These are phyloP conservation scores for Mycena leptocephala DNA, from an alignment of 768 basidiomycete genomes.

Conservation along the genomic window DNA sequence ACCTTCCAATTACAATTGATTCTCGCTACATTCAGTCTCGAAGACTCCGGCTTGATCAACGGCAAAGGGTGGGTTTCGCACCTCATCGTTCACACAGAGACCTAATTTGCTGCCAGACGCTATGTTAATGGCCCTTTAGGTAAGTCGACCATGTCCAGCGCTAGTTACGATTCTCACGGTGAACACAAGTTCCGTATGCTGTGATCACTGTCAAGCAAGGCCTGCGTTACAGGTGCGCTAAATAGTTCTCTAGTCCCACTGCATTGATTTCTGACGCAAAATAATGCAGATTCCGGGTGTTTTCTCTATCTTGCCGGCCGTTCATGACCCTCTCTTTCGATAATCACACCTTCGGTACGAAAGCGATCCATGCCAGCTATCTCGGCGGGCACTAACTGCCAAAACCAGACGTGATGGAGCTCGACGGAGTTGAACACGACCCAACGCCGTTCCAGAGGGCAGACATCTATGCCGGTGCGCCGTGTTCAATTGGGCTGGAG, in stretches of 20 bases:
- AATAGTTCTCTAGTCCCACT: background rate
- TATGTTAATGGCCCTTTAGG: slow-evolving; percentile 57
- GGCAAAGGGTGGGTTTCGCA: slow-evolving; percentile 43
- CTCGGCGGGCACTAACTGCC: background rate
- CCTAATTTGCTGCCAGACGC: slow-evolving; percentile 46
- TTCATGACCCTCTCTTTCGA: slow-evolving; percentile 57
- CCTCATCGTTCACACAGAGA: slow-evolving; percentile 32
- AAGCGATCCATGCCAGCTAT: background rate
- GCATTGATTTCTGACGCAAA: background rate
- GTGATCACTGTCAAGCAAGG: slow-evolving; percentile 59
- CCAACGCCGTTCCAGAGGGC: slow-evolving; percentile 57
- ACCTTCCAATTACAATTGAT: background rate
- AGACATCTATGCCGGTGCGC: slow-evolving; percentile 56
- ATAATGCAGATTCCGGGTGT: slow-evolving; percentile 58
- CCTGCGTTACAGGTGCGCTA: slow-evolving; percentile 59
- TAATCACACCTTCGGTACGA: slow-evolving; percentile 51
- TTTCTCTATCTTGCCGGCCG: slow-evolving; percentile 63
- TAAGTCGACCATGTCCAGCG: slow-evolving; percentile 35
- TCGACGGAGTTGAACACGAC: slow-evolving; percentile 58
- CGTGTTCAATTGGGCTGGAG: background rate
- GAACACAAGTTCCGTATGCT: slow-evolving; percentile 50
- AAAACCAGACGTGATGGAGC: slow-evolving; percentile 48
- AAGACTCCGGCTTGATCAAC: slow-evolving; percentile 64
- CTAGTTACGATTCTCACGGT: slow-evolving; percentile 30
- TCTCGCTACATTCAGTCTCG: slow-evolving; percentile 35